A percentile compares a stretch with the other conserved stretches of the same genome.
Conservation (phyloP, 2,329 filamentous ascomycete genomes). For the Chrysoporthe deuterocubensis region DNA sequence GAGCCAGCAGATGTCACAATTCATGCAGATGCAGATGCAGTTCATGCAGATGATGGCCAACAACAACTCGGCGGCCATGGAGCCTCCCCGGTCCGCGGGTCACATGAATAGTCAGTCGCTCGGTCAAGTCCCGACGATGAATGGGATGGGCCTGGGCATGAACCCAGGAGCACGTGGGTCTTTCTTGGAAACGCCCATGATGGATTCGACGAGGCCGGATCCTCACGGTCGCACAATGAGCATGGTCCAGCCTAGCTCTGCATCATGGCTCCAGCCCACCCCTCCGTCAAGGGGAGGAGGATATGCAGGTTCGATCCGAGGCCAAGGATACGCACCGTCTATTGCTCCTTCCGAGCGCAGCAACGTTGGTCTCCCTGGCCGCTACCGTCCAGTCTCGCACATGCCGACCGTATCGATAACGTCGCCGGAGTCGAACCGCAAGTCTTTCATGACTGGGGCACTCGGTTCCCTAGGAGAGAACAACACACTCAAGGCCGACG, state of each 20-base stretch:
- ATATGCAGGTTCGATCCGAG: constrained; percentile 57
- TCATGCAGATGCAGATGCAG: constrained; percentile 95
- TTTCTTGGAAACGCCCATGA: constrained; percentile 46
- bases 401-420: constrained; percentile 43
- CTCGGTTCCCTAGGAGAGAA: constrained; percentile 37
- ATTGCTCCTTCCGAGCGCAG: constrained; percentile 96
- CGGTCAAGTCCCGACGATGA: constrained; percentile 48
- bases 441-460: constrained; percentile 49
- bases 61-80: constrained; percentile 38
- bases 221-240: constrained; percentile 73
- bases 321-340: constrained; percentile 76
- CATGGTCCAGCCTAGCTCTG: constrained; percentile 74
- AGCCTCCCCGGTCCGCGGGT: constrained; percentile 36
- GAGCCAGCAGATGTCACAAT: constrained; percentile 81
- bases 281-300: constrained; percentile 36
- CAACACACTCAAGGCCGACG: constrained; percentile 37
- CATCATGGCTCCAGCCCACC: constrained; percentile 59
- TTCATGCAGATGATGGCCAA: constrained; percentile 82
- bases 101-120: constrained; percentile 45
- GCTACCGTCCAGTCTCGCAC: constrained; percentile 88
- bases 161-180: constrained; percentile 45
- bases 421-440: constrained; percentile 38
- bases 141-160: constrained; percentile 32
- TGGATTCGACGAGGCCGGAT: constrained; percentile 51
- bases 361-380: constrained; percentile 85